Percentiles rank a stretch among this genome's conserved stretches.
Evolutionary conservation across 768 basidiomycete genomes (phyloP).

Genomic region (Termitomyces sp.): DNA sequence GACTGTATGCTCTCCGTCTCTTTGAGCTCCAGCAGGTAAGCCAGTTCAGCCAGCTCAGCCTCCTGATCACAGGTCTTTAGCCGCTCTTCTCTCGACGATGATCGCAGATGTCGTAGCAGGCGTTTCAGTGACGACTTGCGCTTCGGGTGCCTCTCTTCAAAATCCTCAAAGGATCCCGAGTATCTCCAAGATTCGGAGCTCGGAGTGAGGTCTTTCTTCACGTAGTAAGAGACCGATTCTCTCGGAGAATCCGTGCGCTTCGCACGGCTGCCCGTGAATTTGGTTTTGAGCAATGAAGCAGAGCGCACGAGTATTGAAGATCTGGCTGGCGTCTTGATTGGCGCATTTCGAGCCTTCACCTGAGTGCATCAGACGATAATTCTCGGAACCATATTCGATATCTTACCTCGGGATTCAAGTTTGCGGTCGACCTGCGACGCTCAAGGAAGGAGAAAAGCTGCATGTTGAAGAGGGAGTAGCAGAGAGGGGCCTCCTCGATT

Average conservation of each 20-base stretch:
- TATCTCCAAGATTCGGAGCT: neutral
- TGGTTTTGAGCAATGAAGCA: slow-evolving; percentile 10
- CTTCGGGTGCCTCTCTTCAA: slow-evolving; percentile 3
- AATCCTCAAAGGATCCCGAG: slow-evolving; percentile 1
- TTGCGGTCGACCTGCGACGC: slow-evolving; percentile 12
- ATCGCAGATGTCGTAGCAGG: slow-evolving; percentile 4
- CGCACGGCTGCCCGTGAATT: neutral
- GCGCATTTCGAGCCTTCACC: neutral
- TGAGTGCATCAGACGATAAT: neutral
- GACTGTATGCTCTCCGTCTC: slow-evolving; percentile 16
- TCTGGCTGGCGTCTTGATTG: neutral
- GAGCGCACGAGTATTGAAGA: slow-evolving; percentile 7
- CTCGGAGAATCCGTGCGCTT: neutral
- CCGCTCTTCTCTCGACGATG: slow-evolving; percentile 8
- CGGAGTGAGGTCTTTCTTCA: slow-evolving; percentile 1
- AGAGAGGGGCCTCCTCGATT: neutral
- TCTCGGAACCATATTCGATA: neutral
- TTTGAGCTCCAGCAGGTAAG: slow-evolving; percentile 10
- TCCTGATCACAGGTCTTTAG: slow-evolving; percentile 1
- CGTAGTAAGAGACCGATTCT: neutral
- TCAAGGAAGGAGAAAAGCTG: slow-evolving; percentile 15
- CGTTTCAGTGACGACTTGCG: slow-evolving; percentile 13
- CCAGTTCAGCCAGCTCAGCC: slow-evolving; percentile 10
- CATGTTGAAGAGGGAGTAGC: slow-evolving; percentile 1
- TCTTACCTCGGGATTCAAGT: slow-evolving; percentile 2